Evolutionary conservation across 371 early-diverging fungal genomes (phyloP), one percentile per base, ranked within the genome.

Genomic region (Apophysomyces sp.): DNA sequence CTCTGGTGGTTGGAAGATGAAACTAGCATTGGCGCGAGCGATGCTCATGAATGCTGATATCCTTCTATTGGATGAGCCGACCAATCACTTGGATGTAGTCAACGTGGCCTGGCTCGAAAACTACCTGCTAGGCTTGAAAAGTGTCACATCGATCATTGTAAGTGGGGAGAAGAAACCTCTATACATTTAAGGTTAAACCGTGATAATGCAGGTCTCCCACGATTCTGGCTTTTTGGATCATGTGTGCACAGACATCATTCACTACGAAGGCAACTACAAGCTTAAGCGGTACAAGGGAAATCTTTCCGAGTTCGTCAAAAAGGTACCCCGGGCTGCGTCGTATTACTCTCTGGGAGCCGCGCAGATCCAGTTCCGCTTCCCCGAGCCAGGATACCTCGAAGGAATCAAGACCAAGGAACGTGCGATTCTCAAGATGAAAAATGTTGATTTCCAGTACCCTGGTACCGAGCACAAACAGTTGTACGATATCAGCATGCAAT

Each of bases 1-100:
- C 13, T 91, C 91, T 63, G 94, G 94, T 76, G 94, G 94, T 32
- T 92, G 92, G 90, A 92, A 91, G 80, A 92, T 91, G 88, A 89
- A 92, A 82, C 77, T 94, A 44, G 92, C 87, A 58, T 77, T 94
- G 57, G 92, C 92, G 30, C 80, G 89, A 58, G 89, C 92, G 12
- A 92, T 90, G 88, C 72, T 91, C 61, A 73, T 84, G 72, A 86
- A 91, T 37, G 93, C 94, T 16, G 92, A 93, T 72, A 87, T 94
- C 54, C 71, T 94, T 55, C 71, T 94, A 51, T 75, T 94, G 62
- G 95, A 94, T 72, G 95, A 94, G 74, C 95, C 95, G 37, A 94
- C 94, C 30, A 94, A 94, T 76, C 94, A 94, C 73, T 76, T 94
- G 84, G 95, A 94, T 72, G 87, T 84, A n/a, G 81, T 69, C 21